Conservation (phyloP, 164 flowering plant species). For the Litsea cubeba region DNA sequence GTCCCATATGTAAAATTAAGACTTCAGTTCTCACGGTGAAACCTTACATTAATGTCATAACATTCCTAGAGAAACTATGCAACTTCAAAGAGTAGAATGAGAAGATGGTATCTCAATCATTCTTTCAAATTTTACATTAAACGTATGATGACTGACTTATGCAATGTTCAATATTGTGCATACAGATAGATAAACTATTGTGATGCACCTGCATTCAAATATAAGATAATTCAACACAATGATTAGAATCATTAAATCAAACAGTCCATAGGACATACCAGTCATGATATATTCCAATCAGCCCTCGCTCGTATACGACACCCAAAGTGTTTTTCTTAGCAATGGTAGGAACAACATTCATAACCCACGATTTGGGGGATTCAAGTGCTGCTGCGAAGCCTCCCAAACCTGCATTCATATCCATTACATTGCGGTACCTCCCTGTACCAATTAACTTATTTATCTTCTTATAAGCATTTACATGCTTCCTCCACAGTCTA, state of each 20-base stretch:
- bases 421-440: slow-evolving; percentile 91
- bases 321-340: slow-evolving; percentile 72
- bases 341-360: slow-evolving; percentile 94
- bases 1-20: too few relatives aligned
- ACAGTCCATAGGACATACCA: slow-evolving; percentile 47
- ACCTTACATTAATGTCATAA: too few relatives aligned
- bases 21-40: too few relatives aligned
- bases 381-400: slow-evolving; percentile 84
- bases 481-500: slow-evolving; percentile 77
- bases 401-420: slow-evolving; percentile 94
- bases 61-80: too few relatives aligned
- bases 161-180: too few relatives aligned
- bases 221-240: background rate
- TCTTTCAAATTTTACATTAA: too few relatives aligned
- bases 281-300: slow-evolving; percentile 95
- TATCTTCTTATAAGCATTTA: slow-evolving; percentile 62
- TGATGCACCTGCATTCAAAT: too few relatives aligned
- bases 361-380: slow-evolving; percentile 78
- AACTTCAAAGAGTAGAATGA: too few relatives aligned
- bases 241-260: background rate
- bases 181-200: too few relatives aligned
- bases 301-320: slow-evolving; percentile 74
- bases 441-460: slow-evolving; percentile 69
- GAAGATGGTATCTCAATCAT: too few relatives aligned
- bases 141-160: too few relatives aligned